Evolutionary conservation across 208 protist species (phyloP), one percentile per base, ranked within the genome.

Genomic region (Leishmania martiniquensis): DNA sequence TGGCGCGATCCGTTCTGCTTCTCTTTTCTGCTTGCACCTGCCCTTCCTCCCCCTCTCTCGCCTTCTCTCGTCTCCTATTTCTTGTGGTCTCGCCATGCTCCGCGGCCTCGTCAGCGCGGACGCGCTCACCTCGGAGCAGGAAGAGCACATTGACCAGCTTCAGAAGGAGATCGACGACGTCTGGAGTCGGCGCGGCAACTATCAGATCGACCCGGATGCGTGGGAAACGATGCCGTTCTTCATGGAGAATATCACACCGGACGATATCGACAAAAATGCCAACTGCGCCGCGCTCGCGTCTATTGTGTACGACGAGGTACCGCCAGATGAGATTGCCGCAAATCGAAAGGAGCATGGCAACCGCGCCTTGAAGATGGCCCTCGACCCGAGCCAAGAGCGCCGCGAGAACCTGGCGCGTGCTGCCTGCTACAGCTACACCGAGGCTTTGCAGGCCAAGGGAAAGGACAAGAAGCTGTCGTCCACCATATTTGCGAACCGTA

Each of bases 211-310:
- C 76, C 82, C 90, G 39, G 90, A 94, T 34, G 94, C 94, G 55
- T 97, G 94, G 92, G 86, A 96, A 77, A 39, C 79, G 15, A 96
- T 97, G 94, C 94, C 94, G 15, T 82, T 97, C 68, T 97, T 97
- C 57, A 97, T 97, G 94, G 92, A 97, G 72, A 86, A 83, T 34
- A 95, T 97, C 72, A 90, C 83, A 44, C 86, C 96, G 57, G 90
- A 95, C 59, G 94, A 97, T 57, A 83, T 97, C 32, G 89, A 87
- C 59, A 86, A 89, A 70, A 97, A 97, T 52, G 85, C 75, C 7
- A 85, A 88, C 71, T 95, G 89, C 68, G 91, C 90, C 29, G 91
- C 92, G 3, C 85, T 97, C 17, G 81, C 92, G 6, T 94, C 88
- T 55, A 95, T 97, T 44, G 90, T 95, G 44, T 96, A 97, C 76